Percentiles rank a stretch among this genome's conserved stretches.
Conservation (phyloP, 345 rosid genomes). For the Syzygium grande region DNA sequence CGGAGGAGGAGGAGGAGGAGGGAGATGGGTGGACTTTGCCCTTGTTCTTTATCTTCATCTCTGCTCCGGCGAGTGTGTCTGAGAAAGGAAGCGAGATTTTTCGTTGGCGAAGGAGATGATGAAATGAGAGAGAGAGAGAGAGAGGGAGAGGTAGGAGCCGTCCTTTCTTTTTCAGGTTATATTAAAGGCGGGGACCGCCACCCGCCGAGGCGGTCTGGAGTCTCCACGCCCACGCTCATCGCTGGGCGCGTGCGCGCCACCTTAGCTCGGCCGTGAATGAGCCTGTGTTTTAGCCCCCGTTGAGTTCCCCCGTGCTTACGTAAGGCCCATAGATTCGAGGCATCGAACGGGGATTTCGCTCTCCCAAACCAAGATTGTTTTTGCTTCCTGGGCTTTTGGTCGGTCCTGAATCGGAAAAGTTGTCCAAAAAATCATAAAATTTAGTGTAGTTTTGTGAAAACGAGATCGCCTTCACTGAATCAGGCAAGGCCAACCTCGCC, state of each 20-base stretch:
- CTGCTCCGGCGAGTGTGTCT: background rate
- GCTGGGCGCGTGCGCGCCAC: background rate
- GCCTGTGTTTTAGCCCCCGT: too few species aligned
- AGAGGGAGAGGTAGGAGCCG: background rate
- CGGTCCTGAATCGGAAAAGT: too few species aligned
- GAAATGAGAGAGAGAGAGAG: background rate
- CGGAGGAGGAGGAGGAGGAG: slow-evolving; percentile 11
- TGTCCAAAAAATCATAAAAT: too few species aligned
- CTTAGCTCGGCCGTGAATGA: too few species aligned
- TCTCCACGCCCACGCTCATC: background rate
- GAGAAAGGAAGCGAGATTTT: background rate
- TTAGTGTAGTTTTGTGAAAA: too few species aligned
- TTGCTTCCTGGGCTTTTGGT: too few species aligned
- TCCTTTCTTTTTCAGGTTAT: background rate
- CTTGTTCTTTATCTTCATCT: slow-evolving; percentile 75
- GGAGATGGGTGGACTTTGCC: slow-evolving; percentile 77
- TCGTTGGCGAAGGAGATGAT: too few species aligned
- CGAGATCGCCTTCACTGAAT: too few species aligned
- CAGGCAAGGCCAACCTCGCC: too few species aligned
- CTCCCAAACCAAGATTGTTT: too few species aligned
- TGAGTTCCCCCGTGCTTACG: too few species aligned
- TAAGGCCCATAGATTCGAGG: background rate
- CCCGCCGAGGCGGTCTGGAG: background rate
- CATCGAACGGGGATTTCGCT: background rate
- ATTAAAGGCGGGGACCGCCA: background rate